Evolutionary conservation across 2,329 filamentous ascomycete species (phyloP).

Genomic region (Colletotrichum sojae): DNA sequence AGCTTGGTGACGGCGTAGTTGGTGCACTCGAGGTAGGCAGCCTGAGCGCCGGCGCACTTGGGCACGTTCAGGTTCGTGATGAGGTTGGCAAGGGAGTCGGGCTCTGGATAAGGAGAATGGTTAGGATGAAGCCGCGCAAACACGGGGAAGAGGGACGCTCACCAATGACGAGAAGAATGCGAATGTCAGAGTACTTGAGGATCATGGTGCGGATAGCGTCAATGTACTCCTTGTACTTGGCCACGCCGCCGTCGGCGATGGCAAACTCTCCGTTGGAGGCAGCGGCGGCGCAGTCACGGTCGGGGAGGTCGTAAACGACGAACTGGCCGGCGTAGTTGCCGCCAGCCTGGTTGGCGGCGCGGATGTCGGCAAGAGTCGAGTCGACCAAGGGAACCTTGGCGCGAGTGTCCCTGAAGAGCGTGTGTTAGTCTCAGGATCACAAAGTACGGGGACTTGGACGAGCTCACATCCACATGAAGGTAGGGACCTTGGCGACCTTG

Average conservation of each 20-base stretch:
- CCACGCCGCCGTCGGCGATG: slow-evolving; percentile 64
- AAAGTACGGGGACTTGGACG: slow-evolving; percentile 20
- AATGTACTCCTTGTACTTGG: slow-evolving; percentile 70
- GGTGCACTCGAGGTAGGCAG: slow-evolving; percentile 64
- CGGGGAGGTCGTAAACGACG: slow-evolving; percentile 71
- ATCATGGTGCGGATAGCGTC: slow-evolving; percentile 61
- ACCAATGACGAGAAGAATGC: slow-evolving; percentile 61
- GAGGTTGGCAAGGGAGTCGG: slow-evolving; percentile 72
- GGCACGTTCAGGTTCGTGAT: slow-evolving; percentile 67
- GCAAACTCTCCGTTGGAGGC: slow-evolving; percentile 71
- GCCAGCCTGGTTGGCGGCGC: slow-evolving; percentile 53
- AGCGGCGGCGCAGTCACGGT: slow-evolving; percentile 70
- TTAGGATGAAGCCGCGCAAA: slow-evolving; percentile 42
- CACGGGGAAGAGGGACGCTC: slow-evolving; percentile 28
- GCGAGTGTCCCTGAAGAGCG: slow-evolving; percentile 59
- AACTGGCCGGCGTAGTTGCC: slow-evolving; percentile 62
- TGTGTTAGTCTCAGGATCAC: slow-evolving; percentile 39
- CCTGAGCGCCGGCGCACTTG: slow-evolving; percentile 64
- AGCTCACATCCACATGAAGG: slow-evolving; percentile 67
- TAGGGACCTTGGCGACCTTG: slow-evolving; percentile 66
- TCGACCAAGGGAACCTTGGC: slow-evolving; percentile 63
- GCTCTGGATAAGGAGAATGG: slow-evolving; percentile 55
- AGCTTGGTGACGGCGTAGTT: slow-evolving; percentile 66
- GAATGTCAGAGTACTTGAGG: slow-evolving; percentile 59
- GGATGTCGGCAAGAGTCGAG: slow-evolving; percentile 61